These are phyloP conservation scores for Capsicum rhomboideum DNA, from an alignment of 257 asterid species.

Conservation along the genomic window DNA sequence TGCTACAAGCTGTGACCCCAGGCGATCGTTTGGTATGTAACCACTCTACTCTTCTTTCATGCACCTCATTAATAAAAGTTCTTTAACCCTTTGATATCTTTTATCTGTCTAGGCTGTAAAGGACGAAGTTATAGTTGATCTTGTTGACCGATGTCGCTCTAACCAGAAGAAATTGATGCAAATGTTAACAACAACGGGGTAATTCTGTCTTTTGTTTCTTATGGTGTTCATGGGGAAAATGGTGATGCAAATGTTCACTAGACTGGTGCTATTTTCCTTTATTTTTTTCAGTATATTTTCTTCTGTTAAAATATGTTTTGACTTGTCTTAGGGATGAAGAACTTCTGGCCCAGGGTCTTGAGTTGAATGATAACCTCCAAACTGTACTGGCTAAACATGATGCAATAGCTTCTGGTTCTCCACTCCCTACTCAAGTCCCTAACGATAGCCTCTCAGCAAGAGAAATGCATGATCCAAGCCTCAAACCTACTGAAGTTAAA, in stretches of 20 bases:
- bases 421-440: slow-evolving; percentile 32
- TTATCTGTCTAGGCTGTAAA: slow-evolving; percentile 45
- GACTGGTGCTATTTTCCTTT: background rate
- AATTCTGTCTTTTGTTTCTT: slow-evolving; percentile 7
- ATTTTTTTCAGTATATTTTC: background rate
- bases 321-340: slow-evolving; percentile 60
- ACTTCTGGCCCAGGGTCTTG: slow-evolving; percentile 83
- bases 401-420: slow-evolving; percentile 77
- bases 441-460: slow-evolving; percentile 9
- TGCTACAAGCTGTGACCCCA: slow-evolving; percentile 75
- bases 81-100: background rate
- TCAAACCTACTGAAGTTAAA: slow-evolving; percentile 9
- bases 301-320: background rate
- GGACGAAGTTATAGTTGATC: slow-evolving; percentile 72
- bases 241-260: background rate
- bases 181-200: slow-evolving; percentile 60
- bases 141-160: slow-evolving; percentile 66
- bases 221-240: background rate
- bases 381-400: slow-evolving; percentile 62
- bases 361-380: slow-evolving; percentile 72
- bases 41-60: background rate
- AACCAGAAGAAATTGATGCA: slow-evolving; percentile 83
- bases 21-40: slow-evolving; percentile 45
- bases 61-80: background rate
- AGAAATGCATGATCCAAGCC: slow-evolving; percentile 23